Evolutionary conservation across 768 basidiomycete species (phyloP).

Genomic region (Porpolomopsis calyptriformis): DNA sequence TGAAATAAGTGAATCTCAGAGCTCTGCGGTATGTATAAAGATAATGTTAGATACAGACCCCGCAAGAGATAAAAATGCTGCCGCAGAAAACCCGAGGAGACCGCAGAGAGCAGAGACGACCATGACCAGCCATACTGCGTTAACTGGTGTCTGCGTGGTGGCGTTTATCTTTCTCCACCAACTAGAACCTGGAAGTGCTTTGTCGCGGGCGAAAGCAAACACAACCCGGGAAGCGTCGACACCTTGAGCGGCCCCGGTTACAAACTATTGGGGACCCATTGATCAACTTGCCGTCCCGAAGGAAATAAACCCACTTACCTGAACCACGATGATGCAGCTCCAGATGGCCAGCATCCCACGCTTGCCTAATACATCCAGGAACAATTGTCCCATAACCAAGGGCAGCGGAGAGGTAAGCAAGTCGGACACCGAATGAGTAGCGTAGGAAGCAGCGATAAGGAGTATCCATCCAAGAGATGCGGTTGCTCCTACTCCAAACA

Average conservation of each 20-base stretch:
- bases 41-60: slow-evolving; percentile 32
- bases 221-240: slow-evolving; percentile 69
- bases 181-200: slow-evolving; percentile 61
- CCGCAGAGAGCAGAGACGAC: slow-evolving; percentile 44
- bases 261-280: slow-evolving; percentile 33
- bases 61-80: slow-evolving; percentile 56
- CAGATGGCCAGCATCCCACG: slow-evolving; percentile 63
- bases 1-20: slow-evolving; percentile 16
- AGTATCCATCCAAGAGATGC: slow-evolving; percentile 57
- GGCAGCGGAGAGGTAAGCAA: slow-evolving; percentile 42
- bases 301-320: slow-evolving; percentile 14
- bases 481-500: slow-evolving; percentile 51
- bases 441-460: slow-evolving; percentile 55
- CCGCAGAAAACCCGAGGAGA: slow-evolving; percentile 51
- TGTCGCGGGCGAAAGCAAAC: slow-evolving; percentile 66
- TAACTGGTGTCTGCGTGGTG: slow-evolving; percentile 56
- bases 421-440: slow-evolving; percentile 41
- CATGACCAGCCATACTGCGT: slow-evolving; percentile 71
- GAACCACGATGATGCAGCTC: slow-evolving; percentile 58
- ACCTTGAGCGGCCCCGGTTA: slow-evolving; percentile 63
- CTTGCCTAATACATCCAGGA: slow-evolving; percentile 55
- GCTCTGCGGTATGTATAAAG: too few species aligned
- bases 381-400: slow-evolving; percentile 64
- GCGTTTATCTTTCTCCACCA: slow-evolving; percentile 57
- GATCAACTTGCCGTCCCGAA: background rate